Base-by-base conservation (phyloP, 2,329 filamentous ascomycete species). In the Pseudogymnoascus sp. region DNA sequence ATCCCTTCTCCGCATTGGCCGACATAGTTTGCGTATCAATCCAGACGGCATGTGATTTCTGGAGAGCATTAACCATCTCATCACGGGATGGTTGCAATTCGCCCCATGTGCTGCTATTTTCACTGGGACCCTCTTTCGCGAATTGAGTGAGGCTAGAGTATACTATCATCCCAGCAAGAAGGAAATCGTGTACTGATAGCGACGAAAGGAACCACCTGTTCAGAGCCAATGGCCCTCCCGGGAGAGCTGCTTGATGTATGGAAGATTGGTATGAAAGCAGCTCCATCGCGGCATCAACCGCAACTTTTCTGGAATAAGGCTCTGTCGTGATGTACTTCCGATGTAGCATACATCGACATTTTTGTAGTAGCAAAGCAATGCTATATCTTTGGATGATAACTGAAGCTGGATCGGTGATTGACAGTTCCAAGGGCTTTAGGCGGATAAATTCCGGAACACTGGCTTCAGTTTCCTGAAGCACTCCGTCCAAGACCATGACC, bases 81-180 rank as follows among this genome's bases (percentile, higher is more conserved):
- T 21, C 33, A 10, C 61, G 31, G 8, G 47, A 53, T 53, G 26
- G 24, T 31, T 31, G 47, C 4, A 11, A 53, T 16, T 53, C 14
- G 7, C 26, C 26, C n/a, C 11, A 53, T 6, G 47, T 31, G 14
- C 47, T 8, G 14, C 26, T 6, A 31, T 16, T 4, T 53, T 53
- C 35, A 53, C 29, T 62, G 14, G 53, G 37, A 35, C 47, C 44
- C 10, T 29, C 59, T 31, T 65, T 61, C 14, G 63, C 62, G 4
- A 44, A 59, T n/a, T 68, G 64, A 14, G 67, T 65, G 16, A 70
- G 42, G 19, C 33, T 64, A 37, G 87, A 73, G 65, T 82, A 86
- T 3, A 88, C 69, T 13, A 87, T 78, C 79, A 85, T 84, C 62
- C 82, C 80, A 0, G 84, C 84, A 2, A 87, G 77, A 61, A 88